Evolutionary conservation across 1,139 yeast species (phyloP), one percentile per base, ranked within the genome.

Genomic region (Pichia cactophila): DNA sequence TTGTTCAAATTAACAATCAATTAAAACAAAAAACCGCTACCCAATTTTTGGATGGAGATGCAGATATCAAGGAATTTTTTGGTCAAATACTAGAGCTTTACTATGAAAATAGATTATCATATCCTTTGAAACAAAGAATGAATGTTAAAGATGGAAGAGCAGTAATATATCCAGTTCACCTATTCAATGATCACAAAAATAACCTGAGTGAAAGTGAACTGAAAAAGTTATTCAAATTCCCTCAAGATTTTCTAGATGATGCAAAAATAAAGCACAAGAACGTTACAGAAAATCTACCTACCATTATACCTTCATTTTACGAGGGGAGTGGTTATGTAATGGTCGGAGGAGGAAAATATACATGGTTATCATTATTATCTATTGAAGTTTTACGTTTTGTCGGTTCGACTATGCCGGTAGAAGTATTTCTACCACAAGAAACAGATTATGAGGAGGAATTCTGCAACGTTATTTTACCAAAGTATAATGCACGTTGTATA

Each of bases 331-430:
- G 87, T 39, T 77, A 79, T 43, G 83, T 80, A 4, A 76, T 78
- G 56, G 74, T 81, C 47, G 86, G 84, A 35, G 86, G 86, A 53
- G 84, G 78, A 33, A 70, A 71, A 52, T 80, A 73, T 61, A 71
- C 80, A 54, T 79, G 81, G 63, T 69, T 80, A 46, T 76, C 80
- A 7, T 63, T 78, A 29, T 62, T 77, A 9, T 75, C 81, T n/a
- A 72, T 81, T 44, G 73, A 75, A 59, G 69, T 77, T 39, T 63
- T 80, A 48, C 69, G 87, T 59, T 69, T 71, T 45, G 59, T 71
- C 5, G 83, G 83, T 3, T 74, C 83, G 2, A 69, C 69, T 38
- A 61, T 80, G 47, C 86, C 86, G 0, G 73, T 81, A 29, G 86
- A 81, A 62, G 74, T 81, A 26, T 63, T 83, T 56, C 71, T 83